Evolutionary conservation across 345 rosid genomes (phyloP).

Genomic region (Eutrema heterophyllum): DNA sequence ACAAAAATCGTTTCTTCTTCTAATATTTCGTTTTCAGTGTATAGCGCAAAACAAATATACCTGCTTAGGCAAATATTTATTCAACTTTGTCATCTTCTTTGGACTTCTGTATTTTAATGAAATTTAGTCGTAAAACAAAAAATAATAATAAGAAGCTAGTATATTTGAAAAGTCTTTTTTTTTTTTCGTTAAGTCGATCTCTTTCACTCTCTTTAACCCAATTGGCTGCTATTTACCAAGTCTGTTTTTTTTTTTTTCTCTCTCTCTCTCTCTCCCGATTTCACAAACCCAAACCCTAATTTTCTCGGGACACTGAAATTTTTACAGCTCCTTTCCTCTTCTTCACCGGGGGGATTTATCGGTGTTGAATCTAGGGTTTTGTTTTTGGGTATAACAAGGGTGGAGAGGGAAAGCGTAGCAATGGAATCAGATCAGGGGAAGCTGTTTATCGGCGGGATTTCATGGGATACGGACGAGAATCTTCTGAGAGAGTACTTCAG

Average conservation of each 20-base stretch:
- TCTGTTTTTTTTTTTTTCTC: neutral
- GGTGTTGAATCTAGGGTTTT: conserved; percentile 20
- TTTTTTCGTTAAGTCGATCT: neutral
- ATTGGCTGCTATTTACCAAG: conserved; percentile 21
- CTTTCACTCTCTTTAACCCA: conserved; percentile 15
- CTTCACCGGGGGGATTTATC: conserved; percentile 22
- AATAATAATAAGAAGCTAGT: neutral
- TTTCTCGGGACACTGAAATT: conserved; percentile 26
- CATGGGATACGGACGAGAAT: conserved; percentile 88
- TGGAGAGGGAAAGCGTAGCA: neutral
- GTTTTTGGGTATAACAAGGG: neutral
- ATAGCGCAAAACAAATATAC: no score
- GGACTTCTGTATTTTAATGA: no score
- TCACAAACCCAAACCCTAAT: conserved; percentile 31
- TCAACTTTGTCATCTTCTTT: no score
- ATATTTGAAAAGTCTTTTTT: neutral
- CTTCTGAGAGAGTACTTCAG: conserved; percentile 60
- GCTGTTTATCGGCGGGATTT: conserved; percentile 90
- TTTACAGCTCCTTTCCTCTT: conserved; percentile 7
- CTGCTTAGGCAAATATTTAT: no score
- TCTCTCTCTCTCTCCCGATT: neutral
- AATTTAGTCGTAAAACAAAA: no score
- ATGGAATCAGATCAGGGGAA: conserved; percentile 92
- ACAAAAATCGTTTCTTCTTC: no score
- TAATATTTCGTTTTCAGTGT: no score